Percentiles rank a stretch among this genome's conserved stretches.
These are phyloP conservation scores for Colletotrichum sp. DNA, from an alignment of 2,329 filamentous ascomycete genomes.

Conservation along the genomic window DNA sequence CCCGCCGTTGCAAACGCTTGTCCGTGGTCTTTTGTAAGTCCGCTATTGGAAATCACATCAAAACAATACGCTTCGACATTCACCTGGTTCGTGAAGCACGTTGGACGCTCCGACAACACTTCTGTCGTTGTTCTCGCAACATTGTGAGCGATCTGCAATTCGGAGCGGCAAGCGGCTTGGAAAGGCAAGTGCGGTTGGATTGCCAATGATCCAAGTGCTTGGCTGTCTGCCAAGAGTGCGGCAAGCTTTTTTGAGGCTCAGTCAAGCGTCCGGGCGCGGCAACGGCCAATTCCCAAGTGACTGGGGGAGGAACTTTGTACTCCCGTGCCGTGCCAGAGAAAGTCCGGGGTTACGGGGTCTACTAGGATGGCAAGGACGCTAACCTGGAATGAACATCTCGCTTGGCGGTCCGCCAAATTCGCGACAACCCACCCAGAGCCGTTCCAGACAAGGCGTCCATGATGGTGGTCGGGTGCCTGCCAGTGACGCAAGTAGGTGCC, in stretches of 20 bases:
- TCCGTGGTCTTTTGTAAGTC: constrained; percentile 4
- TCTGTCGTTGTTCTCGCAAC: background rate
- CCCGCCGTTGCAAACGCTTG: background rate
- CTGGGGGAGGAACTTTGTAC: background rate
- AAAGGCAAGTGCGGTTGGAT: background rate
- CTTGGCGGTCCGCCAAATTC: background rate
- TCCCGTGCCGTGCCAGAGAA: background rate
- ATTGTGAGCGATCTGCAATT: background rate
- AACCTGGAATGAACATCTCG: background rate
- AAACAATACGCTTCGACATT: background rate
- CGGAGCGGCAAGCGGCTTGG: background rate
- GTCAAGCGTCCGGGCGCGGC: background rate
- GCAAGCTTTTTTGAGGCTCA: background rate
- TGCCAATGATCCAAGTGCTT: background rate
- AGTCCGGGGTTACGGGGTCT: background rate
- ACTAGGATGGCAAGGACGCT: background rate
- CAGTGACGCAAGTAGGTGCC: background rate
- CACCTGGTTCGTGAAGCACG: background rate
- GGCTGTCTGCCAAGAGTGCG: background rate
- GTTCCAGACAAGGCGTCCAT: background rate
- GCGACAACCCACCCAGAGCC: background rate
- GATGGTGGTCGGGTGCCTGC: background rate
- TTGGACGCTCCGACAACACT: background rate
- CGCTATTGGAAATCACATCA: background rate
- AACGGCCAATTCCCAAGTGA: background rate